phyloP scores from a whole-genome alignment of 2,329 filamentous ascomycete genomes.

The Diaporthe eres region DNA sequence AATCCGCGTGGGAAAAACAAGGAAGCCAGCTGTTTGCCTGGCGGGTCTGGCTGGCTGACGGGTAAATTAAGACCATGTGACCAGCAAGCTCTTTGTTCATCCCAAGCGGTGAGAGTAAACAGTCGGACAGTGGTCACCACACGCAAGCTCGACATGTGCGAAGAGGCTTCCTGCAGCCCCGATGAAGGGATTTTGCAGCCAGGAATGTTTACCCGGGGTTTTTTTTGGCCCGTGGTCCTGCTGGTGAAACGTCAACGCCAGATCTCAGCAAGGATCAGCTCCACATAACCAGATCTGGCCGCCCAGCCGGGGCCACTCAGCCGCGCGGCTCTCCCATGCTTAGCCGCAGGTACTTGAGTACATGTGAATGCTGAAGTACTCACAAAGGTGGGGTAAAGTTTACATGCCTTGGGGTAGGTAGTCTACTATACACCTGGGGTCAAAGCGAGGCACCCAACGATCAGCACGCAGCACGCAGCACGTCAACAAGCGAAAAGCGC shows the following conservation, averaged over 20 bases:
- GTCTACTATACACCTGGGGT: background rate
- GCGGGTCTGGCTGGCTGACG: slow-evolving; percentile 1
- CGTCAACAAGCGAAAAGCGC: background rate
- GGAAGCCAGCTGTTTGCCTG: slow-evolving; percentile 6
- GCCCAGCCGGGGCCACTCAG: slow-evolving; percentile 11
- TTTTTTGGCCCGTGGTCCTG: background rate
- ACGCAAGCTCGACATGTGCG: background rate
- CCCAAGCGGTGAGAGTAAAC: slow-evolving; percentile 15
- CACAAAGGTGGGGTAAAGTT: slow-evolving; percentile 2
- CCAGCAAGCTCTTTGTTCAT: slow-evolving; percentile 1
- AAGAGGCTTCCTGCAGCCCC: background rate
- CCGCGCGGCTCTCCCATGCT: slow-evolving; percentile 29
- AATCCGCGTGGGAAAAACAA: slow-evolving; percentile 29
- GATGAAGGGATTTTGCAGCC: background rate
- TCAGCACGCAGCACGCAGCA: background rate
- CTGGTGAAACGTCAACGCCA: slow-evolving; percentile 24
- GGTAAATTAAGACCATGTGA: slow-evolving; percentile 3
- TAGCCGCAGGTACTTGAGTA: slow-evolving; percentile 31
- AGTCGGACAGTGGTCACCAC: background rate
- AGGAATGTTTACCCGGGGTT: slow-evolving; percentile 4
- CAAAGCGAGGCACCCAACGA: background rate
- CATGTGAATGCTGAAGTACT: background rate
- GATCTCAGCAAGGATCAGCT: slow-evolving; percentile 31
- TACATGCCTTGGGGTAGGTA: background rate
- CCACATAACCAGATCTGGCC: slow-evolving; percentile 25